Conservation (phyloP, 2,329 filamentous ascomycete species). For the Xylariaceae sp. region DNA sequence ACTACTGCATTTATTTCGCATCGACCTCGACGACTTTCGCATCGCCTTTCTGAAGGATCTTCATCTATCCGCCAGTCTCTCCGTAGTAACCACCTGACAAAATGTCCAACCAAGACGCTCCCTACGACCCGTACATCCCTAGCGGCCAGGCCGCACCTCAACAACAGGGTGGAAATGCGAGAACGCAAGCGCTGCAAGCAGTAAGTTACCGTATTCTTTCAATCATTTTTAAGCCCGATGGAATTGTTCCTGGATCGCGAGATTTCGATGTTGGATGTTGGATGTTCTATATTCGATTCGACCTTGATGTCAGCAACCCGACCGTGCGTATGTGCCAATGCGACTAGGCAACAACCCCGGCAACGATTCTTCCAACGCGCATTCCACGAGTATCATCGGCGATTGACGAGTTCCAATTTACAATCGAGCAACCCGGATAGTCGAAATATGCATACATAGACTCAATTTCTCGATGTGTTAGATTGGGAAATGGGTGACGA, state of each 20-base stretch:
- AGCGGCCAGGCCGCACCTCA: constrained; percentile 58
- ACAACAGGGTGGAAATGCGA: constrained; percentile 51
- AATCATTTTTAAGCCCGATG: constrained; percentile 14
- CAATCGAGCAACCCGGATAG: constrained; percentile 3
- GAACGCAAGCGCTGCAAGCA: constrained; percentile 74
- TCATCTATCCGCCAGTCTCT: constrained; percentile 7
- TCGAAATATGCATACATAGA: neutral
- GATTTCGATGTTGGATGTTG: constrained; percentile 15
- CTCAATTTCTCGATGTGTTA: neutral
- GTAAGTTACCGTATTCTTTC: constrained; percentile 59
- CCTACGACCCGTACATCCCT: constrained; percentile 90
- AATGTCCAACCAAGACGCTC: constrained; percentile 61
- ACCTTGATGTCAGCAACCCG: constrained; percentile 6
- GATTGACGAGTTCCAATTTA: neutral
- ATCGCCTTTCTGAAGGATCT: constrained; percentile 4
- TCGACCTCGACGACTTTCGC: constrained; percentile 5
- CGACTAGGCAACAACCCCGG: neutral
- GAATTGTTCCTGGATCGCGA: constrained; percentile 26
- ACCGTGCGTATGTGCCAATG: neutral
- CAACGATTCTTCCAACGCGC: neutral
- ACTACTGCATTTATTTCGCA: constrained; percentile 14
- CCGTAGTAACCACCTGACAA: constrained; percentile 30
- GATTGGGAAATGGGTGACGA: neutral
- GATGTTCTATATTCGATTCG: neutral
- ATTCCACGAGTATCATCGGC: neutral